A percentile compares a stretch with the other conserved stretches of the same genome.
phyloP scores from a whole-genome alignment of 1,284 basidiomycete species.

The Pyrrhoderma noxium region DNA sequence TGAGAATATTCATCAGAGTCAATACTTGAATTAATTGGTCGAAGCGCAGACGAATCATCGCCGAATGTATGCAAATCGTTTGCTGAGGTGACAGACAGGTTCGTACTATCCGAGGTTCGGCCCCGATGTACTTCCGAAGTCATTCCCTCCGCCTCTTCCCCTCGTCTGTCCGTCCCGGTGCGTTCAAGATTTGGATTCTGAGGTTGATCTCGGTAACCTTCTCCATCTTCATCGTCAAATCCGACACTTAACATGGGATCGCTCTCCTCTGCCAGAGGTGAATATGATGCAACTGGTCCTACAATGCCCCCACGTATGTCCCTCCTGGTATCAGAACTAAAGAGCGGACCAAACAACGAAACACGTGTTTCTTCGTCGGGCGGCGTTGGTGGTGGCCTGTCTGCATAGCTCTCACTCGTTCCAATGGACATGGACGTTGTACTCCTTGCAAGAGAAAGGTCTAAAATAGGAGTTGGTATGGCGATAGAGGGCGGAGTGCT shows the following conservation, averaged over 20 bases:
- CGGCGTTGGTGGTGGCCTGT: slow-evolving; percentile 18
- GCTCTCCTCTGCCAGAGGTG: slow-evolving; percentile 12
- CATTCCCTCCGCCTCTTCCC: too few relatives aligned
- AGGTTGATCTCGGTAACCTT: background rate
- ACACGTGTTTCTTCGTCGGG: slow-evolving; percentile 12
- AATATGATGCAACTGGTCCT: slow-evolving; percentile 9
- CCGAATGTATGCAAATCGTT: too few relatives aligned
- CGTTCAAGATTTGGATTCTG: too few relatives aligned
- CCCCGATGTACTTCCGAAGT: too few relatives aligned
- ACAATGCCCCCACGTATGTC: slow-evolving; percentile 14
- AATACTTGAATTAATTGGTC: too few relatives aligned
- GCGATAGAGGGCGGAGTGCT: slow-evolving; percentile 9
- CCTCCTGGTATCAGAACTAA: background rate
- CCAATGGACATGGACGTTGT: background rate
- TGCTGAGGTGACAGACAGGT: too few relatives aligned
- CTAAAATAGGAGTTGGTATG: slow-evolving; percentile 13
- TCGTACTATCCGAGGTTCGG: too few relatives aligned
- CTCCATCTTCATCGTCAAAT: slow-evolving; percentile 7
- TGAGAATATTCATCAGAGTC: too few relatives aligned
- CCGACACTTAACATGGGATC: slow-evolving; percentile 16
- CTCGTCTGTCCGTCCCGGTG: too few relatives aligned
- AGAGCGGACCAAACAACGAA: slow-evolving; percentile 4
- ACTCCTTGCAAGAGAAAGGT: slow-evolving; percentile 7
- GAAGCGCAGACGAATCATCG: too few relatives aligned
- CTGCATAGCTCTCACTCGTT: slow-evolving; percentile 14